These are phyloP conservation scores for Lasiodiplodia sp. DNA, from an alignment of 2,329 filamentous ascomycete genomes.

Conservation along the genomic window DNA sequence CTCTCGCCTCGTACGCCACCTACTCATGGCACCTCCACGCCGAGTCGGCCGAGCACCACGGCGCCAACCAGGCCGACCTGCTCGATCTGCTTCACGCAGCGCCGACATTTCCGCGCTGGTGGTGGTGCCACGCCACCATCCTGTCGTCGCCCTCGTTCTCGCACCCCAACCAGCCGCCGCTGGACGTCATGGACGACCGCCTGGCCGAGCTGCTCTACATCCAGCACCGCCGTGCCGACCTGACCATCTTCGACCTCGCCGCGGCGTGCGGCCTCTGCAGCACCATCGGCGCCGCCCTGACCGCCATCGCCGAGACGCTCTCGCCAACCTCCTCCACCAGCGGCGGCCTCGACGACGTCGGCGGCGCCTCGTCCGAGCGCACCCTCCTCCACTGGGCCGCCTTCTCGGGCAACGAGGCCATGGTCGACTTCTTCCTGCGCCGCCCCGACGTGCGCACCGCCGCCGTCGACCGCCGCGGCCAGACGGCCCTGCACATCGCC, in stretches of 20 bases:
- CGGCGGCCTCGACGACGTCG: neutral
- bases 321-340: neutral
- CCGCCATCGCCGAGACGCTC: conserved; percentile 3
- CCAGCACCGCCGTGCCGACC: neutral
- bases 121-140: conserved; percentile 7
- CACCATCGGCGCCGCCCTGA: neutral
- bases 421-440: neutral
- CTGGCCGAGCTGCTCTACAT: neutral
- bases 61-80: conserved; percentile 2
- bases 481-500: conserved; percentile 14
- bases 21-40: conserved; percentile 4
- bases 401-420: conserved; percentile 12
- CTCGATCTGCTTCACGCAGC: neutral
- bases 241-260: conserved; percentile 12
- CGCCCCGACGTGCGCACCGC: neutral
- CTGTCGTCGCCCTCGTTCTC: neutral
- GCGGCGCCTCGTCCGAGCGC: neutral
- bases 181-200: conserved; percentile 8
- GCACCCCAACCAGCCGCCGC: neutral
- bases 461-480: neutral
- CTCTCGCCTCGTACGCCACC: neutral
- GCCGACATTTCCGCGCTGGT: neutral
- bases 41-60: conserved; percentile 4
- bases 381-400: conserved; percentile 17
- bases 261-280: conserved; percentile 5